Conservation (phyloP, 2,329 filamentous ascomycete genomes). For the Aureobasidium sp. region DNA sequence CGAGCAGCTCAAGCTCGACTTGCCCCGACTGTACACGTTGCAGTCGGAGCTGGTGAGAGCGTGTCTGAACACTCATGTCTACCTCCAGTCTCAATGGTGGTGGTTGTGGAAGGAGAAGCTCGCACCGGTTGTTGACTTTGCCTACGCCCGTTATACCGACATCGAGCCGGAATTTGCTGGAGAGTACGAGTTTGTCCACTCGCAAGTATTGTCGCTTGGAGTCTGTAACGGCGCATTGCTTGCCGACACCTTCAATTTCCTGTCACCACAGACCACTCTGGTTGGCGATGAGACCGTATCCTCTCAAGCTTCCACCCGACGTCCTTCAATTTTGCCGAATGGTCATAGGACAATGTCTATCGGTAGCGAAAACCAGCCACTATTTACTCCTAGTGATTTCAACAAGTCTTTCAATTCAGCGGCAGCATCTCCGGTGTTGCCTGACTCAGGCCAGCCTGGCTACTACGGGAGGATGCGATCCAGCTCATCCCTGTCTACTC, state of each 20-base stretch:
- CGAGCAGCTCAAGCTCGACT: conserved; percentile 84
- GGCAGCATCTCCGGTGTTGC: conserved; percentile 39
- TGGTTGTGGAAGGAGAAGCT: conserved; percentile 78
- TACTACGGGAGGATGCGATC: conserved; percentile 43
- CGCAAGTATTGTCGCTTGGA: conserved; percentile 61
- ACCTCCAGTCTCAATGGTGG: conserved; percentile 78
- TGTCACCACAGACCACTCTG: conserved; percentile 44
- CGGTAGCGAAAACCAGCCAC: conserved; percentile 18
- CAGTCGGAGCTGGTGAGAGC: conserved; percentile 80
- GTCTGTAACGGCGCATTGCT: conserved; percentile 68
- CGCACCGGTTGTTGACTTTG: conserved; percentile 56
- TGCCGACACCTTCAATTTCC: conserved; percentile 53
- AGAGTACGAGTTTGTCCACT: conserved; percentile 71
- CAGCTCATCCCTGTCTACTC: conserved; percentile 47
- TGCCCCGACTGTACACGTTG: conserved; percentile 73
- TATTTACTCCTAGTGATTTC: conserved; percentile 15
- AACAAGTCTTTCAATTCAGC: conserved; percentile 12
- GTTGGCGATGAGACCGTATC: conserved; percentile 29
- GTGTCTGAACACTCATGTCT: conserved; percentile 74
- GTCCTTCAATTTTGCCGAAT: conserved; percentile 13
- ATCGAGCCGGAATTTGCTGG: conserved; percentile 71
- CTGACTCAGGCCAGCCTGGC: conserved; percentile 20
- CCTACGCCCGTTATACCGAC: conserved; percentile 44
- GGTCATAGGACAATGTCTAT: conserved; percentile 16
- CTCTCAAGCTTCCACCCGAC: conserved; percentile 16